Evolutionary conservation across 75 land plant genomes (phyloP).

Genomic region (Picea sitchensis): DNA sequence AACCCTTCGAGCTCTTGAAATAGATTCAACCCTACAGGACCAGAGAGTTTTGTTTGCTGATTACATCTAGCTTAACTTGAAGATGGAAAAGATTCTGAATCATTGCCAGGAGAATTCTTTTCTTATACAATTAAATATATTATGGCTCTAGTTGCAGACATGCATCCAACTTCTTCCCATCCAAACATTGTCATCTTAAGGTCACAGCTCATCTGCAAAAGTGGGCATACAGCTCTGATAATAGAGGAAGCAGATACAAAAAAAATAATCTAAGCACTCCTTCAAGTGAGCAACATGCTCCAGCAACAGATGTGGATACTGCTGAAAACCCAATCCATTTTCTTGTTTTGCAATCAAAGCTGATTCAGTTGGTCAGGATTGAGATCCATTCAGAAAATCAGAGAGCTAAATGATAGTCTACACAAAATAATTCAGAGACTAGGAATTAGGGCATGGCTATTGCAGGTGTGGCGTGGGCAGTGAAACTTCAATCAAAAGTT

Average conservation of each 20-base stretch:
- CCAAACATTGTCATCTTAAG: constrained; percentile 87
- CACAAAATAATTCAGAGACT: too few species aligned
- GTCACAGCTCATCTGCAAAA: constrained; percentile 66
- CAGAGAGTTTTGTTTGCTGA: constrained; percentile 48
- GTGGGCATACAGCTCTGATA: constrained; percentile 57
- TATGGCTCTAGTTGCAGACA: constrained; percentile 13
- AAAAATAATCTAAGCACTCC: constrained; percentile 81
- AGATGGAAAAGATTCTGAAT: constrained; percentile 44
- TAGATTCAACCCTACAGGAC: constrained; percentile 27
- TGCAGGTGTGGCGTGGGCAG: too few species aligned
- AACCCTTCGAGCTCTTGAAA: constrained; percentile 71
- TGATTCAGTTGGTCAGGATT: too few species aligned
- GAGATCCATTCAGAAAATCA: too few species aligned
- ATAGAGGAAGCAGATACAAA: constrained; percentile 44
- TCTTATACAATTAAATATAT: constrained; percentile 62
- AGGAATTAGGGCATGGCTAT: too few species aligned
- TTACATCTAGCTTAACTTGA: constrained; percentile 89
- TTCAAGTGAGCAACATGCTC: constrained; percentile 67
- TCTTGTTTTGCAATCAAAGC: too few species aligned
- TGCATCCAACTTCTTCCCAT: constrained; percentile 58
- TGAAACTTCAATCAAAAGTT: too few species aligned
- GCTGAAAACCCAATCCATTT: constrained; percentile 9
- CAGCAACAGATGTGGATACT: constrained; percentile 58
- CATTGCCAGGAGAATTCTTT: constrained; percentile 33
- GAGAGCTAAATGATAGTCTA: too few species aligned